phyloP scores from a whole-genome alignment of 2,329 filamentous ascomycete species.

The Alternaria ethzedia region DNA sequence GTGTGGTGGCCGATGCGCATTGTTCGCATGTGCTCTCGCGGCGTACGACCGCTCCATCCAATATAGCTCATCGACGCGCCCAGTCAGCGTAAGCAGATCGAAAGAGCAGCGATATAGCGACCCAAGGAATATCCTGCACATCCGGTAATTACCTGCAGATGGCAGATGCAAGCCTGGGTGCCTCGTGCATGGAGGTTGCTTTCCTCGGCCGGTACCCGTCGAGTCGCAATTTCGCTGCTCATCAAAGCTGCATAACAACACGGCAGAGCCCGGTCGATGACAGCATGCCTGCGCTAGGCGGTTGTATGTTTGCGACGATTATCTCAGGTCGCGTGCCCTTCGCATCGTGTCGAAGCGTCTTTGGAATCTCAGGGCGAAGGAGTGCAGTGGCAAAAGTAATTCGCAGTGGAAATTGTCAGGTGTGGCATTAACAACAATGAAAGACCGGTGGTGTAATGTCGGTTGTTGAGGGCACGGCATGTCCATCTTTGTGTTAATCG shows the following conservation, averaged over 20 bases:
- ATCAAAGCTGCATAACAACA: constrained; percentile 21
- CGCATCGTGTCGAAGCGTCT: not conserved
- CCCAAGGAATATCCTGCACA: constrained; percentile 3
- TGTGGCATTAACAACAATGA: not conserved
- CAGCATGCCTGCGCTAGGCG: not conserved
- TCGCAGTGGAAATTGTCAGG: not conserved
- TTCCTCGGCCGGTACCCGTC: constrained; percentile 18
- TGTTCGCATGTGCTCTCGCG: not conserved
- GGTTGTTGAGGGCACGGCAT: not conserved
- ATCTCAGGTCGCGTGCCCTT: constrained; percentile 3
- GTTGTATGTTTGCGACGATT: constrained; percentile 5
- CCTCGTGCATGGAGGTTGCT: constrained; percentile 17
- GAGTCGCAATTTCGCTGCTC: constrained; percentile 36
- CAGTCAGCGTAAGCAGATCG: not conserved
- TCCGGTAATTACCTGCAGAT: constrained; percentile 26
- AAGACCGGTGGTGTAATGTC: not conserved
- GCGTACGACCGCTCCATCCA: not conserved
- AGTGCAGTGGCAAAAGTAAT: not conserved
- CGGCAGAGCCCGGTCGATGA: constrained; percentile 7
- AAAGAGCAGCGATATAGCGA: not conserved
- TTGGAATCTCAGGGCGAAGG: not conserved
- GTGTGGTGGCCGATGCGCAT: not conserved
- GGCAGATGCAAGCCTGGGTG: constrained; percentile 16
- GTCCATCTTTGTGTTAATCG: not conserved
- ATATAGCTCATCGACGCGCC: not conserved